Evolutionary conservation across 192 early-diverging fungal species (phyloP), one percentile per base, ranked within the genome.

Genomic region (Blastocladiella britannica): DNA sequence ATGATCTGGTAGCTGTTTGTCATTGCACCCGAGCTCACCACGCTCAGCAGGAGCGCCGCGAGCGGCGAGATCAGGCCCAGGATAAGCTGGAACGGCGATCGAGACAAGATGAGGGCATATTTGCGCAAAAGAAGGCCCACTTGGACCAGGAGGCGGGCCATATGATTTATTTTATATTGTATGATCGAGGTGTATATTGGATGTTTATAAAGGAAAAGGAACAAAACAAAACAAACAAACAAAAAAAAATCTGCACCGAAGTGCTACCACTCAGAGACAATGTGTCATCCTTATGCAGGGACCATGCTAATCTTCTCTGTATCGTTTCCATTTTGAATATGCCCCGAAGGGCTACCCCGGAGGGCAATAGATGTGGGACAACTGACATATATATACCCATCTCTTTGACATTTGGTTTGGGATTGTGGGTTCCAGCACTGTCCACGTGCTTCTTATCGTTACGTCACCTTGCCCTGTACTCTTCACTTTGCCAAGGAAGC

Each of bases 241-340:
- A 53, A 71, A 71, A 75, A 71, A 71, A 71, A 66, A 58, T 59
- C 66, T 64, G 70, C 69, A 55, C 68, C 60, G 56, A 64, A 65
- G 67, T 61, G 72, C 54, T 70, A 67, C 61, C 76, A 55, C 64
- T 71, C 71, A 79, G 61, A 67, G 37, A 65, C 57, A 68, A 69
- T 69, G 72, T 78, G 76, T 78, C 76, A 78, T 78, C 77, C 76
- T 78, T 78, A 69, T 70, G 67, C 76, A 78, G 76, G 77, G 76
- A 74, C 76, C 76, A 78, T 79, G 76, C 76, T 78, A 78, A 78
- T 78, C 76, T 78, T 78, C 76, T 78, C 76, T 78, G 76, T 78
- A 78, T 79, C 70, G 77, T 78, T 72, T 70, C 76, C 71, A 78
- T 72, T 77, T 78, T 78, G 55, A 62, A 65, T 61, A 58, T 77